These are phyloP conservation scores for Tubosaeta sp. DNA, from an alignment of 768 basidiomycete species.

Conservation along the genomic window DNA sequence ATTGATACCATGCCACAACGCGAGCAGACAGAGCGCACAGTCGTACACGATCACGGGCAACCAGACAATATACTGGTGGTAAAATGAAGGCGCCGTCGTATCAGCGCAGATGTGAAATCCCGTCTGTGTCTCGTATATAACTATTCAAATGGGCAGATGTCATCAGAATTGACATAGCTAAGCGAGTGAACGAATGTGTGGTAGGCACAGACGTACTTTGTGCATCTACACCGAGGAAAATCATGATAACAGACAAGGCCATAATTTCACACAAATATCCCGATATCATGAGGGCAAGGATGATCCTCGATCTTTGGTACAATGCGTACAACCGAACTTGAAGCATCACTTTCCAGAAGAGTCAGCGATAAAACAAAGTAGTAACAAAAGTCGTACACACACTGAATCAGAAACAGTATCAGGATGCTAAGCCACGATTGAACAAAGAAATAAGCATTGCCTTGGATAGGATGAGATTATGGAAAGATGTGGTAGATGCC, in stretches of 20 bases:
- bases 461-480: slow-evolving; percentile 4
- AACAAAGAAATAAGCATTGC: slow-evolving; percentile 6
- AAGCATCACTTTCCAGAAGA: slow-evolving; percentile 9
- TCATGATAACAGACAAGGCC: slow-evolving; percentile 4
- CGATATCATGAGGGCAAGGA: slow-evolving; percentile 3
- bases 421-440: slow-evolving; percentile 1
- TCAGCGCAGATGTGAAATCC: slow-evolving; percentile 5
- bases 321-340: slow-evolving; percentile 11
- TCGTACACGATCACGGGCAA: slow-evolving; percentile 7
- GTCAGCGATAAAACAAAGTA: background rate
- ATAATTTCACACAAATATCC: slow-evolving; percentile 7
- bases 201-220: background rate
- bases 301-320: slow-evolving; percentile 4
- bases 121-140: slow-evolving; percentile 4
- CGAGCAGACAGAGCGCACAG: slow-evolving; percentile 3
- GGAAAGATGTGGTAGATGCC: background rate
- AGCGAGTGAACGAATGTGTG: no score
- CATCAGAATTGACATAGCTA: background rate
- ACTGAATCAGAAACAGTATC: slow-evolving; percentile 4
- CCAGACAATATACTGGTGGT: slow-evolving; percentile 5
- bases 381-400: background rate
- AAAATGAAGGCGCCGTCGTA: background rate
- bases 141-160: background rate
- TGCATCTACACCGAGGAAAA: slow-evolving; percentile 1
- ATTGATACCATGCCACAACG: slow-evolving; percentile 3